Evolutionary conservation across 495 filamentous ascomycete genomes (phyloP).

Genomic region (Bacidia gigantensis): DNA sequence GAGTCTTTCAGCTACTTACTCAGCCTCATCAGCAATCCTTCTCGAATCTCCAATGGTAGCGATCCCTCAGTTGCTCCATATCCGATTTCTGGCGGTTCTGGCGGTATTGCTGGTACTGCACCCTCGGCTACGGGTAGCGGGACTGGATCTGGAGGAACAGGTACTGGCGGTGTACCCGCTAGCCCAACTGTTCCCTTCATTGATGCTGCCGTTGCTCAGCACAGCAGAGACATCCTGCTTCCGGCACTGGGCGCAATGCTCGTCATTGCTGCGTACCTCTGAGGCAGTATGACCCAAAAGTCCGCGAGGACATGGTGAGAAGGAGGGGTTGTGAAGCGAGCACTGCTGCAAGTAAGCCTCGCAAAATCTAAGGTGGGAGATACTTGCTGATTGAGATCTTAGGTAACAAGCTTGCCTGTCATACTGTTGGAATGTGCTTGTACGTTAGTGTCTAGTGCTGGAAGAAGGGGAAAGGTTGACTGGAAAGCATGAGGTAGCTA

Average conservation of each 20-base stretch:
- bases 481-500: background rate
- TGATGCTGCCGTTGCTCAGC: background rate
- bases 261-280: background rate
- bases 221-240: background rate
- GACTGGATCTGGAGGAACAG: background rate
- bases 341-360: background rate
- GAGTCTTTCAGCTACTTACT: background rate
- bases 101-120: background rate
- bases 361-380: background rate
- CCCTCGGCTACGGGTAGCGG: background rate
- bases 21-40: too few species aligned
- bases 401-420: background rate
- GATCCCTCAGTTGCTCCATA: background rate
- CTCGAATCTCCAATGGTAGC: too few species aligned
- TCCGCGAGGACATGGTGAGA: background rate
- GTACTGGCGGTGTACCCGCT: background rate
- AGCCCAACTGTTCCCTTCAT: background rate
- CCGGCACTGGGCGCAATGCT: background rate
- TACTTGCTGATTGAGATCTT: background rate
- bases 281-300: background rate
- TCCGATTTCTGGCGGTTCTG: background rate
- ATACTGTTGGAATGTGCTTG: background rate
- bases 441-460: background rate
- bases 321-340: background rate
- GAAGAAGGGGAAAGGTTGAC: background rate